These are phyloP conservation scores for Cadophora sp. DNA, from an alignment of 2,329 filamentous ascomycete genomes.

Conservation along the genomic window DNA sequence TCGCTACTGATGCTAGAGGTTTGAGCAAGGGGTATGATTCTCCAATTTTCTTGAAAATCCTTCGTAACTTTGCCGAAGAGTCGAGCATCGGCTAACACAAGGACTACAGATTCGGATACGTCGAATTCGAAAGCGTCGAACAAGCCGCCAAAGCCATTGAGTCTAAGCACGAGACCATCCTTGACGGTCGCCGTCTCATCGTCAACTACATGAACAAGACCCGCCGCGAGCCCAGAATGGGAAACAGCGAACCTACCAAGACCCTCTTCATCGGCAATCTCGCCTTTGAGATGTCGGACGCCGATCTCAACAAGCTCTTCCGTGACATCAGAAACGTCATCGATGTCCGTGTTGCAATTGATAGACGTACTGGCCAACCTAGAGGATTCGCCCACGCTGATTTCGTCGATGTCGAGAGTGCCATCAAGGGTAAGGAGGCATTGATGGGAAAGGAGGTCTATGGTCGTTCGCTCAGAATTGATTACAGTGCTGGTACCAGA, in stretches of 20 bases:
- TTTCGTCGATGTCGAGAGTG: constrained; percentile 72
- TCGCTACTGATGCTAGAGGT: constrained; percentile 67
- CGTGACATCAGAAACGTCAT: constrained; percentile 70
- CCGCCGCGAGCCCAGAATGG: constrained; percentile 23
- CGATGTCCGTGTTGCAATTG: constrained; percentile 83
- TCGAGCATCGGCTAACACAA: not conserved
- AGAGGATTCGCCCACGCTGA: constrained; percentile 87
- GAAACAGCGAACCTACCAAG: constrained; percentile 58
- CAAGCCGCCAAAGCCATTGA: constrained; percentile 62
- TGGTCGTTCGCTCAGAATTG: constrained; percentile 69
- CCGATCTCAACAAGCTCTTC: constrained; percentile 82
- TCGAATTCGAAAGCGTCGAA: constrained; percentile 62
- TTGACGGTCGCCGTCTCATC: constrained; percentile 68
- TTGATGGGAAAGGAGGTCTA: constrained; percentile 66
- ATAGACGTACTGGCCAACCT: constrained; percentile 79
- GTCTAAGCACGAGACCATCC: constrained; percentile 63
- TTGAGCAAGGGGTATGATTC: constrained; percentile 70
- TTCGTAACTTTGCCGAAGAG: not conserved
- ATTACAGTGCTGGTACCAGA: constrained; percentile 54
- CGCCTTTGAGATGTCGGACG: constrained; percentile 84
- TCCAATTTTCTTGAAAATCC: constrained; percentile 5
- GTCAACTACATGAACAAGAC: constrained; percentile 59
- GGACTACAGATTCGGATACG: constrained; percentile 66
- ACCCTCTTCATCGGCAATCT: constrained; percentile 87
- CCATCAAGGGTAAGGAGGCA: constrained; percentile 62